Percentiles rank a stretch among this genome's conserved stretches.
These are phyloP conservation scores for Citrullus amarus DNA, from an alignment of 306 rosid genomes.

Conservation along the genomic window DNA sequence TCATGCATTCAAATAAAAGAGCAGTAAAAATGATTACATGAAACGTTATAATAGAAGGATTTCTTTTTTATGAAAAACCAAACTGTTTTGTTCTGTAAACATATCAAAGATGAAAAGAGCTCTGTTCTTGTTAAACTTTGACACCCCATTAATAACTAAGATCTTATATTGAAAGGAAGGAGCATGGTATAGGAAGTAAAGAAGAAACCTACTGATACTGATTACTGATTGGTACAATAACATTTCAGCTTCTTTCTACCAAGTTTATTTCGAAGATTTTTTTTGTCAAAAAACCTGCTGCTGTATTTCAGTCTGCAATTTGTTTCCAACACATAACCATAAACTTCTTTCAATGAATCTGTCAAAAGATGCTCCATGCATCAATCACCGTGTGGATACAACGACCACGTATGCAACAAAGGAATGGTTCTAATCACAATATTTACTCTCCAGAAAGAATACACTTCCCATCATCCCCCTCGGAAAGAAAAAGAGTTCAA, in stretches of 20 bases:
- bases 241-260: background rate
- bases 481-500: background rate
- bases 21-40: background rate
- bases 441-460: background rate
- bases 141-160: background rate
- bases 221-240: background rate
- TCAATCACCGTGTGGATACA: background rate
- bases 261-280: background rate
- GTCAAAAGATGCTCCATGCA: background rate
- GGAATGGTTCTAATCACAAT: background rate
- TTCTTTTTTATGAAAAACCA: too few species aligned
- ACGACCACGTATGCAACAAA: background rate
- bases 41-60: background rate
- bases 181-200: background rate
- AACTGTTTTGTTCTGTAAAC: background rate
- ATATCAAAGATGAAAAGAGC: background rate
- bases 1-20: background rate
- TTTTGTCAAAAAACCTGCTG: background rate
- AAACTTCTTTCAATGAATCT: background rate
- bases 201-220: background rate
- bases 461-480: background rate
- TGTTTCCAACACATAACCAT: background rate
- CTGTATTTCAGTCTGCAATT: background rate
- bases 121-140: background rate
- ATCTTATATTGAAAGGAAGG: background rate